Evolutionary conservation across 768 basidiomycete genomes (phyloP).

Genomic region (Amanita molliuscula): DNA sequence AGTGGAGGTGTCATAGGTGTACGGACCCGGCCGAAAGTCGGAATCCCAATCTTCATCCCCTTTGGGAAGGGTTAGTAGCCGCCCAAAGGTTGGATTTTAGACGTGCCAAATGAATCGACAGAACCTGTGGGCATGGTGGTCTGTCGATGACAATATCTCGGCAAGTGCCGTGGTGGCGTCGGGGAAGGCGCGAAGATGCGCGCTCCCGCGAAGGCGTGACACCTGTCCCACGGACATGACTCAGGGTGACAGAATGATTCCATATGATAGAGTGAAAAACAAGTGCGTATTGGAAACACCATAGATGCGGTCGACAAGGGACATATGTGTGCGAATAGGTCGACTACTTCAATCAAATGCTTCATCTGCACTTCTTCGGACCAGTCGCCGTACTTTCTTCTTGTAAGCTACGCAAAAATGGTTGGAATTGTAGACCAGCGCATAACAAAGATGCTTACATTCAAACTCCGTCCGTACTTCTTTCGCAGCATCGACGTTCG

Average conservation of each 20-base stretch:
- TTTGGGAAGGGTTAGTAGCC: background rate
- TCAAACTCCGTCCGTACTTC: slow-evolving; percentile 59
- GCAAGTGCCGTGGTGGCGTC: background rate
- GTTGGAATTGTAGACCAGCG: background rate
- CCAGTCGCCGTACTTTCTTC: slow-evolving; percentile 93
- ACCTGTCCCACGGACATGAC: background rate
- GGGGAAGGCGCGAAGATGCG: background rate
- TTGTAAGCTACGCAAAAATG: slow-evolving; percentile 53
- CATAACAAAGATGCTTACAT: slow-evolving; percentile 27
- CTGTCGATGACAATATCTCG: background rate
- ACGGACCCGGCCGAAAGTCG: slow-evolving; percentile 3
- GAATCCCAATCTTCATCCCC: background rate
- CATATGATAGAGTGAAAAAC: background rate
- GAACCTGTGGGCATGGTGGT: background rate
- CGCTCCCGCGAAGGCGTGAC: background rate
- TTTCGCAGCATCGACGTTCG: slow-evolving; percentile 94
- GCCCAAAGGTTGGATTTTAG: background rate
- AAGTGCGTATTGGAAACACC: slow-evolving; percentile 7
- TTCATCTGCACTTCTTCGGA: slow-evolving; percentile 82
- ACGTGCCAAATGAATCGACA: background rate
- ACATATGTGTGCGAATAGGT: slow-evolving; percentile 4
- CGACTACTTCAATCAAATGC: slow-evolving; percentile 49
- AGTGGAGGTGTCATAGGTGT: background rate
- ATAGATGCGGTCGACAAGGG: slow-evolving; percentile 3
- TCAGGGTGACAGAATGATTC: background rate